Percentiles rank a stretch among this genome's conserved stretches.
Evolutionary conservation across 2,329 filamentous ascomycete species (phyloP).

Genomic region (Beauveria sp.): DNA sequence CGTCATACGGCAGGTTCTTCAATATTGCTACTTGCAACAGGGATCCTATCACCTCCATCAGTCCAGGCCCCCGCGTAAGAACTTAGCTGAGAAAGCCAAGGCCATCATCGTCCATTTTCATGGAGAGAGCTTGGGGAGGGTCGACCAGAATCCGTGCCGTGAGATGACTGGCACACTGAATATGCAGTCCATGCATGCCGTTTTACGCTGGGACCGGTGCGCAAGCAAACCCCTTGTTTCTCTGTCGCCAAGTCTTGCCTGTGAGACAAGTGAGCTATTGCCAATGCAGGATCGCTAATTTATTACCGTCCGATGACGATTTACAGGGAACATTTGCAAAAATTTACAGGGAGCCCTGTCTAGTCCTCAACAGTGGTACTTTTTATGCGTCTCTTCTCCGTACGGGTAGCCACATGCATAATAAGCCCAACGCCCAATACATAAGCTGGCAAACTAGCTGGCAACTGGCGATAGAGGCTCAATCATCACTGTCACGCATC

Average conservation of each 20-base stretch:
- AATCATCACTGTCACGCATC: neutral
- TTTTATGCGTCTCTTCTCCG: neutral
- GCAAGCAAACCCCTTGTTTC: neutral
- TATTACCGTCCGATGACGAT: neutral
- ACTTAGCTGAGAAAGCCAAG: neutral
- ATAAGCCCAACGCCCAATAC: neutral
- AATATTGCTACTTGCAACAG: neutral
- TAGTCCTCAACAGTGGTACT: neutral
- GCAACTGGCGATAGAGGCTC: no score
- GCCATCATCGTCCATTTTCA: neutral
- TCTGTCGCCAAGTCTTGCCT: neutral
- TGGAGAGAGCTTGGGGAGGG: neutral
- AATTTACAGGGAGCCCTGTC: neutral
- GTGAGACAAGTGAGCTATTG: neutral
- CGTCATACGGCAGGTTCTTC: neutral
- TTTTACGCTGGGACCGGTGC: neutral
- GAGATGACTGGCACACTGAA: neutral
- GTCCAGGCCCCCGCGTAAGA: neutral
- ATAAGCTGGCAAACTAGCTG: neutral
- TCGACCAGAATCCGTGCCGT: neutral
- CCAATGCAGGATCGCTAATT: neutral
- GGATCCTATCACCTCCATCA: neutral
- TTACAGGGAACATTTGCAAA: neutral
- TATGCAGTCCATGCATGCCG: no score
- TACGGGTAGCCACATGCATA: no score